phyloP scores from a whole-genome alignment of 768 basidiomycete species.

The Mycena maculata region DNA sequence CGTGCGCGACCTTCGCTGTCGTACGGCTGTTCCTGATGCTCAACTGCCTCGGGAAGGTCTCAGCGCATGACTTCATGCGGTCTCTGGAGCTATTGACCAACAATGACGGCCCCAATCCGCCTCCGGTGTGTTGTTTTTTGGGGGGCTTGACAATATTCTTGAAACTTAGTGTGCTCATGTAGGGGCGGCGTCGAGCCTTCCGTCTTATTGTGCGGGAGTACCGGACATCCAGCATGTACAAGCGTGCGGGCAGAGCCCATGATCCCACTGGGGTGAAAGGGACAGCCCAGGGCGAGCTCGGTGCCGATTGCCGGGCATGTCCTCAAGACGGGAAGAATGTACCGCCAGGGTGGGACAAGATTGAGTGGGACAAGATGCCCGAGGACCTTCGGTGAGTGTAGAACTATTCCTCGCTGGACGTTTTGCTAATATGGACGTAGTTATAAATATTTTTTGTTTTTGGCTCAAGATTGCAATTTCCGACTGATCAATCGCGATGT shows the following conservation, averaged over 20 bases:
- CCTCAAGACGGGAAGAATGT: neutral
- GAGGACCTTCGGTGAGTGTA: neutral
- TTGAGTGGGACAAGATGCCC: neutral
- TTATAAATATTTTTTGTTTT: neutral
- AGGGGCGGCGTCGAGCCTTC: constrained; percentile 11
- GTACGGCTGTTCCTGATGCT: constrained; percentile 15
- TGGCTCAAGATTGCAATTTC: constrained; percentile 5
- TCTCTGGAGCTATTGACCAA: constrained; percentile 7
- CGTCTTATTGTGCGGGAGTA: neutral
- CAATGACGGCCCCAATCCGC: constrained; percentile 3
- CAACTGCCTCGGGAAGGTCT: constrained; percentile 11
- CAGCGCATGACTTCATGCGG: constrained; percentile 7
- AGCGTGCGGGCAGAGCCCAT: neutral
- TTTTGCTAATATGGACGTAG: neutral
- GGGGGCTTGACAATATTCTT: neutral
- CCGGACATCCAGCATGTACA: too few species aligned
- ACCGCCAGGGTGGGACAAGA: neutral
- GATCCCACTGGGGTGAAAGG: neutral
- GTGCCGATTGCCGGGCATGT: neutral
- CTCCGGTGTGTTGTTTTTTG: neutral
- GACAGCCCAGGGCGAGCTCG: neutral
- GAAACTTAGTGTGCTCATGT: neutral
- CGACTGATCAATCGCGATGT: constrained; percentile 3
- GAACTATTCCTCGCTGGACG: too few species aligned
- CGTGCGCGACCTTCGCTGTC: too few species aligned